Percentiles rank a stretch among this genome's conserved stretches.
Conservation (phyloP, 2,329 filamentous ascomycete species). For the Stachybotrys chlorohalonatus region DNA sequence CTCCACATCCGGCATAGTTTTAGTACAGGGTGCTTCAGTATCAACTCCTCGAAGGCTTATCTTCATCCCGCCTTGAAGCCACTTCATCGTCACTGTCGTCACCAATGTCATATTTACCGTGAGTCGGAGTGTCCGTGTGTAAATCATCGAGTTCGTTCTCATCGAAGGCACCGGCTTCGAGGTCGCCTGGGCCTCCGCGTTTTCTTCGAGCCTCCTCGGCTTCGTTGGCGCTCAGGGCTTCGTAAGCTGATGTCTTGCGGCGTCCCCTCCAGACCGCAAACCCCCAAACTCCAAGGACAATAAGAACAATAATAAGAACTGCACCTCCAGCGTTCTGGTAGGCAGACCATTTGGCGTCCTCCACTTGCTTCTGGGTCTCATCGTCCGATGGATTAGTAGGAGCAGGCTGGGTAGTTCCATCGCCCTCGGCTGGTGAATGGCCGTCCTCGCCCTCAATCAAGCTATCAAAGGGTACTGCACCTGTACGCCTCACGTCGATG, state of each 20-base stretch:
- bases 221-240: conserved; percentile 34
- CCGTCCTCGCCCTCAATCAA: conserved; percentile 79
- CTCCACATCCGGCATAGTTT: not conserved
- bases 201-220: conserved; percentile 27
- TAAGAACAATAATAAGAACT: conserved; percentile 70
- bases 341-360: conserved; percentile 78
- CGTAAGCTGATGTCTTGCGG: conserved; percentile 45
- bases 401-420: conserved; percentile 20
- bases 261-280: conserved; percentile 59
- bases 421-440: conserved; percentile 64
- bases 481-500: conserved; percentile 84
- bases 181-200: conserved; percentile 33
- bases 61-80: not conserved
- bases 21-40: not conserved
- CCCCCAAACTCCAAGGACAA: conserved; percentile 67
- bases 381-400: conserved; percentile 45
- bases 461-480: conserved; percentile 69
- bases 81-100: conserved; percentile 42
- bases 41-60: not conserved
- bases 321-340: conserved; percentile 84
- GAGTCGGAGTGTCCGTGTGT: conserved; percentile 38
- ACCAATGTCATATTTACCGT: conserved; percentile 45
- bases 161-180: conserved; percentile 57
- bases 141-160: conserved; percentile 57
- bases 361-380: conserved; percentile 55